Conservation (phyloP, 2,329 filamentous ascomycete species). For the Zarea fungicola region DNA sequence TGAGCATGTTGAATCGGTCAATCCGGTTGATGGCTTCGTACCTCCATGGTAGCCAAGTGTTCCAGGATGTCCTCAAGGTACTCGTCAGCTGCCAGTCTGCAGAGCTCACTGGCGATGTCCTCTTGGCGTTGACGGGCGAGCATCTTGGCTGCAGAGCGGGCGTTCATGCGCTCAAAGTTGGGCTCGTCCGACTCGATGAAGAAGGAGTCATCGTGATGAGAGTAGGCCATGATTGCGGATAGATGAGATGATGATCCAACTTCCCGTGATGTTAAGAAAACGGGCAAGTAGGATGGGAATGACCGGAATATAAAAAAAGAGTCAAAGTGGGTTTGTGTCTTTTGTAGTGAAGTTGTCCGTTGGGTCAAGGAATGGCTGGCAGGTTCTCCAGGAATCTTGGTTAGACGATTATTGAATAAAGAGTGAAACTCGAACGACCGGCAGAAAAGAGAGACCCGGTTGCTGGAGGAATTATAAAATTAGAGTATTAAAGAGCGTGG, state of each 20-base stretch:
- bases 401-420: constrained; percentile 32
- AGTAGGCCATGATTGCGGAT: constrained; percentile 40
- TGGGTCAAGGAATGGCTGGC: constrained; percentile 41
- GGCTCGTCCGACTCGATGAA: constrained; percentile 53
- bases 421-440: constrained; percentile 33
- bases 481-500: constrained; percentile 57
- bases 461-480: constrained; percentile 41
- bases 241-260: not conserved
- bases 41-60: constrained; percentile 96
- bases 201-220: constrained; percentile 42
- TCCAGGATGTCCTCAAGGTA: constrained; percentile 91
- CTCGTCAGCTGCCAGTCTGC: constrained; percentile 76
- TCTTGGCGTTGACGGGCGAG: constrained; percentile 80
- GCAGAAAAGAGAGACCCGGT: constrained; percentile 34
- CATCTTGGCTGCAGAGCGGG: constrained; percentile 71
- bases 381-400: constrained; percentile 50
- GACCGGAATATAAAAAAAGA: constrained; percentile 23
- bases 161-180: constrained; percentile 52
- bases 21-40: constrained; percentile 22
- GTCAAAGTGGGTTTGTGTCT: constrained; percentile 13
- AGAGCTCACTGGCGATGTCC: constrained; percentile 83
- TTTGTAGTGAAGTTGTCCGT: constrained; percentile 18
- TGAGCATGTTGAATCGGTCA: not conserved
- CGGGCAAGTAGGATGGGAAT: constrained; percentile 15
- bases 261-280: constrained; percentile 12